Percentiles rank a stretch among this genome's conserved stretches.
phyloP scores from a whole-genome alignment of 2,329 filamentous ascomycete genomes.

The Epichloe sp. region DNA sequence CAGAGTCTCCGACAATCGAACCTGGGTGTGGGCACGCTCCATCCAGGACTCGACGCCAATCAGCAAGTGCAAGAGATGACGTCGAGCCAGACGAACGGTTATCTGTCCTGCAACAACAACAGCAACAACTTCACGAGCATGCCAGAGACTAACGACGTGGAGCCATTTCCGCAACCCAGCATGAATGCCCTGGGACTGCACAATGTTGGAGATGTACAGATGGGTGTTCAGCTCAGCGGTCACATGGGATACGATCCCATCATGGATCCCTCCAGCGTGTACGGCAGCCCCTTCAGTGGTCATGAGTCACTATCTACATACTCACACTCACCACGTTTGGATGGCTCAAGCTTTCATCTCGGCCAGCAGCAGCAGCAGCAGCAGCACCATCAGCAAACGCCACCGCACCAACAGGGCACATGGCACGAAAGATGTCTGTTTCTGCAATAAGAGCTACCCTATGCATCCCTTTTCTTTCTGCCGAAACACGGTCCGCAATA shows the following conservation, averaged over 20 bases:
- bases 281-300: conserved; percentile 23
- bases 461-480: neutral
- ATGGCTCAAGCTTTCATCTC: conserved; percentile 3
- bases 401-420: neutral
- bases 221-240: conserved; percentile 12
- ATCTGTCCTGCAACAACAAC: conserved; percentile 8
- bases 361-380: neutral
- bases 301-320: conserved; percentile 23
- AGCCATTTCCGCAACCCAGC: conserved; percentile 16
- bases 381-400: neutral
- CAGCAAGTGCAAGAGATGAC: conserved; percentile 14
- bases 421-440: conserved; percentile 16
- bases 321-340: conserved; percentile 20
- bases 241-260: conserved; percentile 18
- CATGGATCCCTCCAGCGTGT: conserved; percentile 19
- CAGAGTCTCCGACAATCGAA: conserved; percentile 14
- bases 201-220: conserved; percentile 11
- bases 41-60: conserved; percentile 12
- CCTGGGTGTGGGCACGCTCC: conserved; percentile 15
- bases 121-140: conserved; percentile 14
- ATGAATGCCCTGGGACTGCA: conserved; percentile 21
- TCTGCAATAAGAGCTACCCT: conserved; percentile 2
- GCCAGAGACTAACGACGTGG: conserved; percentile 14
- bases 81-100: conserved; percentile 12
- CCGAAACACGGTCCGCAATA: neutral